Percentiles rank a stretch among this genome's conserved stretches.
Evolutionary conservation across 192 early-diverging fungal genomes (phyloP).

Genomic region (Haplosporangium gracile): DNA sequence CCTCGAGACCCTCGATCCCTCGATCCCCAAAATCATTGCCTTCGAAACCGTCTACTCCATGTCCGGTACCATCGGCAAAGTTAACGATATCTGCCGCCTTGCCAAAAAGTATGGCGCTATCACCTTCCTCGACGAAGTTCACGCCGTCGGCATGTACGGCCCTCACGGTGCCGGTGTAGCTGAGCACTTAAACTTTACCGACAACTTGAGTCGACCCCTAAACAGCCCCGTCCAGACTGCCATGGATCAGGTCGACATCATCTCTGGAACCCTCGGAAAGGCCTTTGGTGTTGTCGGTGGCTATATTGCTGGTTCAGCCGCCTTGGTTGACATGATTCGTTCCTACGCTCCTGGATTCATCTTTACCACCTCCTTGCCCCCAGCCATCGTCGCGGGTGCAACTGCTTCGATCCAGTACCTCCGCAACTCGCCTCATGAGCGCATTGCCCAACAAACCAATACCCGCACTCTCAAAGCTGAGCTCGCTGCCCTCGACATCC

Average conservation of each 20-base stretch:
- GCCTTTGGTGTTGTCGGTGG: slow-evolving; percentile 98
- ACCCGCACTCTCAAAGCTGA: slow-evolving; percentile 89
- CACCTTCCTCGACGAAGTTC: slow-evolving; percentile 97
- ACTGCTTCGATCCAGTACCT: slow-evolving; percentile 94
- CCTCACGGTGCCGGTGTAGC: slow-evolving; percentile 93
- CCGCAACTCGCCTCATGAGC: slow-evolving; percentile 86
- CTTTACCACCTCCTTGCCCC: slow-evolving; percentile 99
- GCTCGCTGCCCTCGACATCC: slow-evolving; percentile 87
- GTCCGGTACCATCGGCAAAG: slow-evolving; percentile 94
- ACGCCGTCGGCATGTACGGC: slow-evolving; percentile 99
- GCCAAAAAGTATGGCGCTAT: slow-evolving; percentile 97
- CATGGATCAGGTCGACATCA: slow-evolving; percentile 93
- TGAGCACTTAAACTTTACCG: slow-evolving; percentile 91
- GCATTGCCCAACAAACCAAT: slow-evolving; percentile 93
- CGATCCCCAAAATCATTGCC: slow-evolving; percentile 94
- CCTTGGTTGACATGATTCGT: slow-evolving; percentile 94
- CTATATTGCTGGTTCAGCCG: slow-evolving; percentile 93
- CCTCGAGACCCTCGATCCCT: slow-evolving; percentile 82
- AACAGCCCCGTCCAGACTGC: slow-evolving; percentile 63
- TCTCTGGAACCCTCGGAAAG: slow-evolving; percentile 97
- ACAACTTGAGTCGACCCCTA: slow-evolving; percentile 66
- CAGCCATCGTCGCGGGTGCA: slow-evolving; percentile 91
- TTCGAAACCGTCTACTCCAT: slow-evolving; percentile 99
- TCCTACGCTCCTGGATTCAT: slow-evolving; percentile 99
- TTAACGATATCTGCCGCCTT: slow-evolving; percentile 88